A percentile compares a stretch with the other conserved stretches of the same genome.
These are phyloP conservation scores for Cordyceps sp. DNA, from an alignment of 2,329 filamentous ascomycete species.

Conservation along the genomic window DNA sequence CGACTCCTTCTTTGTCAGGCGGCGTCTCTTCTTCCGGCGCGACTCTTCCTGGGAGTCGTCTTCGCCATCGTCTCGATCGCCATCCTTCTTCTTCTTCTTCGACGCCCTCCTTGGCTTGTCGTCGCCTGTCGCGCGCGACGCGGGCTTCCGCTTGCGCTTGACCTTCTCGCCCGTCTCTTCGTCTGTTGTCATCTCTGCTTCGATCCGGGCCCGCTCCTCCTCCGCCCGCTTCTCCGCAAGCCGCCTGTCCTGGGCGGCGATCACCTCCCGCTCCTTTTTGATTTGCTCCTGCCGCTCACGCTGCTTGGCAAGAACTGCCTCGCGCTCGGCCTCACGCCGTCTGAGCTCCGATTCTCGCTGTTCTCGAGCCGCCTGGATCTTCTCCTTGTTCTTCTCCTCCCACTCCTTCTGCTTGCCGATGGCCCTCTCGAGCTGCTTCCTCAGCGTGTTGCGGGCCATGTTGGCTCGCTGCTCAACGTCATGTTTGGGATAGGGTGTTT, in stretches of 20 bases:
- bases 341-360: slow-evolving; percentile 66
- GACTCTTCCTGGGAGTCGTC: slow-evolving; percentile 24
- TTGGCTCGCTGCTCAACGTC: slow-evolving; percentile 90
- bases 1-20: slow-evolving; percentile 30
- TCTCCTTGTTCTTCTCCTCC: slow-evolving; percentile 82
- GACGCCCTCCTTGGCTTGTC: slow-evolving; percentile 22
- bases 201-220: slow-evolving; percentile 19
- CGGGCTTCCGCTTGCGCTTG: slow-evolving; percentile 56
- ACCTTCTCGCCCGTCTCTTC: slow-evolving; percentile 67
- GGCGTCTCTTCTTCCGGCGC: slow-evolving; percentile 45
- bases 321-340: slow-evolving; percentile 60
- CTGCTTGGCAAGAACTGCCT: slow-evolving; percentile 50
- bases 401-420: slow-evolving; percentile 77
- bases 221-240: slow-evolving; percentile 46
- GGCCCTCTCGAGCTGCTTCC: slow-evolving; percentile 76
- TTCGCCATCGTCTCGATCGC: slow-evolving; percentile 17
- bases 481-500: slow-evolving; percentile 73
- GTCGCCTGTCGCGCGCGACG: slow-evolving; percentile 19
- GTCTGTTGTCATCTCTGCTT: slow-evolving; percentile 69
- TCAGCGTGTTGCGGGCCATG: slow-evolving; percentile 93
- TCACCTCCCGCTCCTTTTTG: slow-evolving; percentile 68
- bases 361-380: slow-evolving; percentile 65
- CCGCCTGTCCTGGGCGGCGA: slow-evolving; percentile 58
- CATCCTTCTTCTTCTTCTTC: slow-evolving; percentile 44
- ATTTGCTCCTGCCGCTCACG: slow-evolving; percentile 65